Evolutionary conservation across 805 yeast species (phyloP).

Genomic region (Candida jianshihensis): DNA sequence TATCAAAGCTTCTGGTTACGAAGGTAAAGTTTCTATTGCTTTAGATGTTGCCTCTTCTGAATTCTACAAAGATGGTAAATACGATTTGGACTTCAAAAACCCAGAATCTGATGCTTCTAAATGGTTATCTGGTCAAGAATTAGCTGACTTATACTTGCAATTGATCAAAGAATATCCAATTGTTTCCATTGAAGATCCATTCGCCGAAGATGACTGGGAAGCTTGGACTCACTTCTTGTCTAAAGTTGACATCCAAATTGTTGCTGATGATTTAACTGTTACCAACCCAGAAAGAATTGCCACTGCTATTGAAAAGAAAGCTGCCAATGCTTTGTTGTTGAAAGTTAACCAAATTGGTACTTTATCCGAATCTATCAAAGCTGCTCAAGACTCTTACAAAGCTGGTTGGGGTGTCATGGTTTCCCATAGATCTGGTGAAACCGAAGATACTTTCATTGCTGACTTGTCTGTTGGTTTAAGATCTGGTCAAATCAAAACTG

Average conservation of each 20-base stretch:
- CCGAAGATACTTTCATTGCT: conserved; percentile 98
- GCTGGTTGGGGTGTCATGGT: conserved; percentile 99
- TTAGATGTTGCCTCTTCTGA: conserved; percentile 96
- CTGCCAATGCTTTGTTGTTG: conserved; percentile 88
- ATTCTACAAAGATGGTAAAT: conserved; percentile 93
- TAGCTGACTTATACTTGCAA: conserved; percentile 75
- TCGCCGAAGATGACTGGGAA: conserved; percentile 99
- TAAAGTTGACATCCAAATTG: conserved; percentile 77
- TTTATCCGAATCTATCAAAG: conserved; percentile 90
- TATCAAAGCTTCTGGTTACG: conserved; percentile 92
- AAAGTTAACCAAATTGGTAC: conserved; percentile 99
- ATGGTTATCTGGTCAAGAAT: conserved; percentile 85
- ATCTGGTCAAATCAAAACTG: conserved; percentile 98
- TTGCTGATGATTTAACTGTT: conserved; percentile 97
- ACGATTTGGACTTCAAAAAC: conserved; percentile 98
- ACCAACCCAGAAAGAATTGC: conserved; percentile 94
- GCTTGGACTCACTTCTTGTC: conserved; percentile 89
- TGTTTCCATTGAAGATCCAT: conserved; percentile 97
- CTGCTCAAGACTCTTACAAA: conserved; percentile 89
- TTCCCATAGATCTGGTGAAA: conserved; percentile 99
- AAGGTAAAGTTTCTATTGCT: conserved; percentile 87
- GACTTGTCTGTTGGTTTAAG: conserved; percentile 97
- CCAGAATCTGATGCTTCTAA: conserved; percentile 85
- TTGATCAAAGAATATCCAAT: conserved; percentile 91
- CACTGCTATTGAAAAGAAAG: conserved; percentile 94